A percentile compares a stretch with the other conserved stretches of the same genome.
Evolutionary conservation across 176 grass and related monocot species (phyloP).

Genomic region (Carex cristatella): DNA sequence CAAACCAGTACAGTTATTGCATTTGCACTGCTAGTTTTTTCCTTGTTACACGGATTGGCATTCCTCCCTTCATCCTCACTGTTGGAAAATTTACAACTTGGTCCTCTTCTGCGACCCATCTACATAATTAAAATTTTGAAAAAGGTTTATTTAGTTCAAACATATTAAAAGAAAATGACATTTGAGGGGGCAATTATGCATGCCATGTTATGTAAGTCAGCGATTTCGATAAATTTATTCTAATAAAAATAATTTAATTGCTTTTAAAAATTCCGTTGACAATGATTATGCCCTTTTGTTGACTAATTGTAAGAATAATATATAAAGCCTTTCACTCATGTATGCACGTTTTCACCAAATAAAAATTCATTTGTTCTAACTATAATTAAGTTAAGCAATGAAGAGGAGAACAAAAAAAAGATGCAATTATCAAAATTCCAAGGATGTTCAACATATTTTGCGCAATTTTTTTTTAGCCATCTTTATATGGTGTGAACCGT

Average conservation of each 20-base stretch:
- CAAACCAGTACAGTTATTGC: background rate
- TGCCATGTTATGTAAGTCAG: background rate
- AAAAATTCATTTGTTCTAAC: background rate
- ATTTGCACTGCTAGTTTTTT: constrained; percentile 1
- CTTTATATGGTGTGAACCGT: background rate
- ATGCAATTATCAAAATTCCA: no score
- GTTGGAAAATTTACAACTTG: constrained; percentile 89
- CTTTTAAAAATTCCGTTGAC: background rate
- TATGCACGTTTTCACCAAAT: background rate
- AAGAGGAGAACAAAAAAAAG: no score
- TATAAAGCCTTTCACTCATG: background rate
- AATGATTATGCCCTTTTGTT: background rate
- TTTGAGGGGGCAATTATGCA: background rate
- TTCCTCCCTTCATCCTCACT: constrained; percentile 74
- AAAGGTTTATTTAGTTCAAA: background rate
- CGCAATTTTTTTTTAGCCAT: background rate
- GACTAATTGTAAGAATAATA: background rate
- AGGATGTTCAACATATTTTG: no score
- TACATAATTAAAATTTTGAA: constrained; percentile 18
- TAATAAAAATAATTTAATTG: background rate
- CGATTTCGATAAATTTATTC: background rate
- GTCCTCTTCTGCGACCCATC: constrained; percentile 91
- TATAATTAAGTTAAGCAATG: background rate
- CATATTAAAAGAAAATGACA: background rate
- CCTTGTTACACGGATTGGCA: constrained; percentile 63